Evolutionary conservation across 2,329 filamentous ascomycete species (phyloP).

Genomic region (Fusarium cyanostomum): DNA sequence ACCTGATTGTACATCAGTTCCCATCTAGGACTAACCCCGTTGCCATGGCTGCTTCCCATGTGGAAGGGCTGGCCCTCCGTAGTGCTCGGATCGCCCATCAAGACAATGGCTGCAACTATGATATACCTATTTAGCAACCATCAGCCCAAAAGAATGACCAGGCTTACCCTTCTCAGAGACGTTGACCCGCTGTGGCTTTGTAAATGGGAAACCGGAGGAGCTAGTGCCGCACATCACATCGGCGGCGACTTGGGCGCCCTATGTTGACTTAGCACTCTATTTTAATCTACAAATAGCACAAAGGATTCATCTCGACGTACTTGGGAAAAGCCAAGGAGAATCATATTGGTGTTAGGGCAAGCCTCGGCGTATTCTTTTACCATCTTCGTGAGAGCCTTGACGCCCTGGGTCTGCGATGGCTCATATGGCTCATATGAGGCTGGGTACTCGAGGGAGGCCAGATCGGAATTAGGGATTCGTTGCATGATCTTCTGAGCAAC

Average conservation of each 20-base stretch:
- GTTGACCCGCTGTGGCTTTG: constrained; percentile 9
- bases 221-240: constrained; percentile 39
- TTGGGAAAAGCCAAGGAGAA: constrained; percentile 39
- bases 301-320: not conserved
- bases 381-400: constrained; percentile 9
- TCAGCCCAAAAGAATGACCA: rapidly evolving
- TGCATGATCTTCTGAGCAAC: constrained; percentile 23
- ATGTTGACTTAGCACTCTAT: not conserved
- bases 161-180: constrained; percentile 24
- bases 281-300: rapidly evolving
- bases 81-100: constrained; percentile 41
- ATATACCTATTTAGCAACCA: not conserved
- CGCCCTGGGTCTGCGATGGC: constrained; percentile 31
- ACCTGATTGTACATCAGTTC: rapidly evolving
- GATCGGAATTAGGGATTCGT: constrained; percentile 18
- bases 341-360: constrained; percentile 34
- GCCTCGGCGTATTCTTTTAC: constrained; percentile 13
- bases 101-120: constrained; percentile 32
- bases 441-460: constrained; percentile 27
- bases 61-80: constrained; percentile 31
- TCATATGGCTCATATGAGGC: constrained; percentile 28
- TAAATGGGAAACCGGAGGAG: constrained; percentile 29
- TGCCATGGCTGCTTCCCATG: constrained; percentile 26
- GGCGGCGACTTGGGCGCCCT: constrained; percentile 38
- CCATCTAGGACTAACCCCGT: constrained; percentile 23